These are phyloP conservation scores for Fusarium cicatricum DNA, from an alignment of 2,329 filamentous ascomycete genomes.

Conservation along the genomic window DNA sequence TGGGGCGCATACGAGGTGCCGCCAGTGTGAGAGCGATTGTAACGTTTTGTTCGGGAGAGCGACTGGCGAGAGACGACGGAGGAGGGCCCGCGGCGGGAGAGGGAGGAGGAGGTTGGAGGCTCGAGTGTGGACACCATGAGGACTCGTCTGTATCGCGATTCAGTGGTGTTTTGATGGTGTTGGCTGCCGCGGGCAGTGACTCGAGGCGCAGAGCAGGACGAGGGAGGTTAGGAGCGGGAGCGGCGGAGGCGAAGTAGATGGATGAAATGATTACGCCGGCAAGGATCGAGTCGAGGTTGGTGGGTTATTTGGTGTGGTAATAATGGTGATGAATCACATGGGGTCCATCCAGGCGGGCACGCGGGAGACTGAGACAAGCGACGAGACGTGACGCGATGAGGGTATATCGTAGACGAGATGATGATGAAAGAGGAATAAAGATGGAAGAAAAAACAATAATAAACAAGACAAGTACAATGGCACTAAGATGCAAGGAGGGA, in stretches of 20 bases:
- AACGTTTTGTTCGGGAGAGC: constrained; percentile 69
- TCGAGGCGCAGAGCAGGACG: constrained; percentile 13
- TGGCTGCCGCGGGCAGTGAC: constrained; percentile 10
- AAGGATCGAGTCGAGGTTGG: constrained; percentile 15
- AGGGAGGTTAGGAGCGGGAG: constrained; percentile 14
- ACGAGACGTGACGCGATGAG: background rate
- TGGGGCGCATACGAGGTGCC: constrained; percentile 73
- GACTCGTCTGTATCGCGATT: constrained; percentile 21
- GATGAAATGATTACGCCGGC: constrained; percentile 26
- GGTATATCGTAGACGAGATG: constrained; percentile 7
- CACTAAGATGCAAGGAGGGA: constrained; percentile 8
- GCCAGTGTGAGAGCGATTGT: constrained; percentile 83
- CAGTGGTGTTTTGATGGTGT: background rate
- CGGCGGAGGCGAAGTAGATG: constrained; percentile 2
- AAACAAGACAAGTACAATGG: background rate
- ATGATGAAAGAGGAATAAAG: constrained; percentile 10
- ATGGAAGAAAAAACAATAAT: constrained; percentile 12
- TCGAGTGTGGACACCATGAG: constrained; percentile 72
- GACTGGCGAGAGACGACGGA: constrained; percentile 71
- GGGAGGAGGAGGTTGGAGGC: constrained; percentile 54
- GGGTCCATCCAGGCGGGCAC: constrained; percentile 16
- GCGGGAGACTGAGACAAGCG: constrained; percentile 6
- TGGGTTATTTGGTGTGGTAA: constrained; percentile 12
- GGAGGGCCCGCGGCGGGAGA: constrained; percentile 62
- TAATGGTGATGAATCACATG: constrained; percentile 37